Evolutionary conservation across 441 rosid genomes (phyloP).

Genomic region (Oxalis stricta): DNA sequence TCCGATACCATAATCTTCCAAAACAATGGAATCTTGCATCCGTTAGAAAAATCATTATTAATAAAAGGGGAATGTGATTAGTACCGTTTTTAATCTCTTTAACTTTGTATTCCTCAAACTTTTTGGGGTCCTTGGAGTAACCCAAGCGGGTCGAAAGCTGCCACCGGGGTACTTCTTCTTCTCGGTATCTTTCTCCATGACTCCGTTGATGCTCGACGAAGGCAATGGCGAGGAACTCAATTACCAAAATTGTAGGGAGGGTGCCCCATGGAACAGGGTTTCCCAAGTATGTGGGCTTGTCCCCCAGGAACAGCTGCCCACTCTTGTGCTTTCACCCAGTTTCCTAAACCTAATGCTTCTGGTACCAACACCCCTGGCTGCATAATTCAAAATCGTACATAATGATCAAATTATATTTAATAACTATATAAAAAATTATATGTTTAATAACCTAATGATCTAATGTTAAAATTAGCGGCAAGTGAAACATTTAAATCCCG

Average conservation of each 20-base stretch:
- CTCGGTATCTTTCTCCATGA: slow-evolving; percentile 95
- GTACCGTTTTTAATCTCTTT: slow-evolving; percentile 65
- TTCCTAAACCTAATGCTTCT: slow-evolving; percentile 84
- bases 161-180: slow-evolving; percentile 97
- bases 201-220: slow-evolving; percentile 98
- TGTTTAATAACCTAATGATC: too few species aligned
- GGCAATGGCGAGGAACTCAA: slow-evolving; percentile 76
- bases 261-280: slow-evolving; percentile 98
- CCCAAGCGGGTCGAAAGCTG: slow-evolving; percentile 96
- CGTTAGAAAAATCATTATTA: not conserved
- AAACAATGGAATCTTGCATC: too few species aligned
- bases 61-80: not conserved
- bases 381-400: slow-evolving; percentile 1
- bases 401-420: too few species aligned
- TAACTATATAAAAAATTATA: too few species aligned
- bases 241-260: slow-evolving; percentile 69
- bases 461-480: too few species aligned
- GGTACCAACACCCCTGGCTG: slow-evolving; percentile 90
- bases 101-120: slow-evolving; percentile 80
- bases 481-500: too few species aligned
- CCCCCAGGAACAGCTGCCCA: slow-evolving; percentile 97
- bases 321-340: slow-evolving; percentile 97
- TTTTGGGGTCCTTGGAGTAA: slow-evolving; percentile 85
- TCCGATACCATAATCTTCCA: too few species aligned
- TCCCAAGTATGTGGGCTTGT: slow-evolving; percentile 89